Base-by-base conservation (phyloP, 805 yeast genomes). In the Kazachstania africana region DNA sequence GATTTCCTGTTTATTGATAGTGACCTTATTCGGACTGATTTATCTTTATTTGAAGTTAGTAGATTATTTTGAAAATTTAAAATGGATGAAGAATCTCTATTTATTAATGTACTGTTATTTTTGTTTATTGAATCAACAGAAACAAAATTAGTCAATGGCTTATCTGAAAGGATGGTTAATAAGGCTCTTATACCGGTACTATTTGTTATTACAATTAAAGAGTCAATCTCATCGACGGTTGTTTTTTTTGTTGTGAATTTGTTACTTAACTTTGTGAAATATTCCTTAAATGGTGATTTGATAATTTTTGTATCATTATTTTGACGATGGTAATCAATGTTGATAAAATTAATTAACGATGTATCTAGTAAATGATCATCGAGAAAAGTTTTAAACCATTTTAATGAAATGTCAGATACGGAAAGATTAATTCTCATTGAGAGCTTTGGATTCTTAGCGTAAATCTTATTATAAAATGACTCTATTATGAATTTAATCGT, bases 181-280 rank as follows among this genome's bases (percentile, higher is more conserved):
- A 55, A 39, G 4, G 60, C 60, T 32, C 49, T 52, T 6, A 55
- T 50, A 15, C 60, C 60, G 2, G 57, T 53, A 31, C 44, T 46
- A 29, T 55, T 53, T 8, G 59, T 51, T 2, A 55, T 40, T 3
- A 55, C 45, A 12, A 47, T 37, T 3, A 55, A 48, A 6, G 56
- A 40, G 13, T 49, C 54, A 8, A 44, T 24, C 5, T 27, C 21
- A 8, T 33, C 20, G 15, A 28, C 14, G 19, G 26, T 19, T n/a
- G 29, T 24, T 12, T 23, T 26, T 19, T 31, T 6, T 5, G 20
- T 26, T 5, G 43, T 33, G 29, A 53, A 55, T 33, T 49, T 48
- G 4, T 36, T 32, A 33, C 40, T 52, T 19, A 55, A 35, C 33
- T 43, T 39, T 3, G 42, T 38, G 27, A 48, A 53, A 36, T 55